phyloP scores from a whole-genome alignment of 2,329 filamentous ascomycete species.

The Colletotrichum sp. region DNA sequence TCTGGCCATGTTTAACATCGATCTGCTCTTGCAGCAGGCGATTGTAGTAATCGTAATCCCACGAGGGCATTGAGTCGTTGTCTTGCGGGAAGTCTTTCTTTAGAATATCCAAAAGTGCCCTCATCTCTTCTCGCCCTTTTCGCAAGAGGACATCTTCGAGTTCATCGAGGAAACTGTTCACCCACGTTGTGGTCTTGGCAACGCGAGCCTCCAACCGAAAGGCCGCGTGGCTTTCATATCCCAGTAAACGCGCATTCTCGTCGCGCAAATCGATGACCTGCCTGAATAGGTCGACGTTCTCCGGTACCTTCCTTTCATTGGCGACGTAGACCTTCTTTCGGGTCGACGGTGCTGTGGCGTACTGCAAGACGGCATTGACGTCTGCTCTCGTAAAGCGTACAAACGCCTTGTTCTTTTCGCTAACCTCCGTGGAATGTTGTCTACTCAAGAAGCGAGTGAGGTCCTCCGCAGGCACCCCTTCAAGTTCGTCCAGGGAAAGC shows the following conservation, averaged over 20 bases:
- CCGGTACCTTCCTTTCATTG: neutral
- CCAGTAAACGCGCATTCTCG: neutral
- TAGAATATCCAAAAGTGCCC: fast-evolving
- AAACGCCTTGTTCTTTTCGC: neutral
- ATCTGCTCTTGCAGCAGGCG: neutral
- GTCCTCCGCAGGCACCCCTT: neutral
- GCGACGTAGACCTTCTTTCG: neutral
- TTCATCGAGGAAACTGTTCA: neutral
- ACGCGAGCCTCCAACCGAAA: neutral
- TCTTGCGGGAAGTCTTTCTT: neutral
- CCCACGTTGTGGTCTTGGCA: neutral
- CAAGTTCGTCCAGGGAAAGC: neutral
- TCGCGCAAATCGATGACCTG: neutral
- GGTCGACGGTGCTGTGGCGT: neutral
- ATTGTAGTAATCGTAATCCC: neutral
- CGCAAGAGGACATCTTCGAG: neutral
- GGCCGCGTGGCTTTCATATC: neutral
- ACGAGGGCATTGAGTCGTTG: neutral
- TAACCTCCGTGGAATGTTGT: fast-evolving
- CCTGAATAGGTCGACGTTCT: neutral
- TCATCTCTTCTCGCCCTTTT: neutral
- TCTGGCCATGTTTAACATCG: neutral
- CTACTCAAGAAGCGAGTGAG: neutral
- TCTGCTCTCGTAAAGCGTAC: neutral
- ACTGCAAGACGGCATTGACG: neutral